Evolutionary conservation across 495 filamentous ascomycete genomes (phyloP).

Genomic region (Neurospora sp.): DNA sequence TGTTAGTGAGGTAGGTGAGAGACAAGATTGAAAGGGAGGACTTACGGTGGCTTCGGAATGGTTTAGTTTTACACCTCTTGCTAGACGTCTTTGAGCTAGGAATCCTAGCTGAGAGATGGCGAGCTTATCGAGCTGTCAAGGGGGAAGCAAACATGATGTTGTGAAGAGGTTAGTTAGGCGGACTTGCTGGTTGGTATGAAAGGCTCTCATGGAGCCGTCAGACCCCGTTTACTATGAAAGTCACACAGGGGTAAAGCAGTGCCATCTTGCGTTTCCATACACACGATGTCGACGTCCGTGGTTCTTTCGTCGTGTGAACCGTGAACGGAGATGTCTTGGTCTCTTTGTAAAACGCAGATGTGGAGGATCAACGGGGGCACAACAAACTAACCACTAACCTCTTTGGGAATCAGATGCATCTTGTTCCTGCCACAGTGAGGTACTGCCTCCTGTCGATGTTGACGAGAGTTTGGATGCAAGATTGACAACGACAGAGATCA

Average conservation of each 20-base stretch:
- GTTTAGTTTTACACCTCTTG: constrained; percentile 80
- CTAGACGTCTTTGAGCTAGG: constrained; percentile 80
- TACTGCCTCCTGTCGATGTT: neutral
- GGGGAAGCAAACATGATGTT: constrained; percentile 1
- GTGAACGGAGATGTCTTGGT: neutral
- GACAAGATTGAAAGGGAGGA: constrained; percentile 2
- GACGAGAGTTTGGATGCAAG: neutral
- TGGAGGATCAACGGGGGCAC: neutral
- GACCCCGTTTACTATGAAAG: neutral
- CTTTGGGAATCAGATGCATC: constrained; percentile 82
- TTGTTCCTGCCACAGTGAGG: neutral
- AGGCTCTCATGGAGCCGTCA: neutral
- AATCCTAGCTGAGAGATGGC: constrained; percentile 81
- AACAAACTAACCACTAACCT: constrained; percentile 44
- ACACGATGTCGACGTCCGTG: neutral
- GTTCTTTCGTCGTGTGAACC: neutral
- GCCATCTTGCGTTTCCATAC: neutral
- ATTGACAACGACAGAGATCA: neutral
- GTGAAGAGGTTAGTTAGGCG: constrained; percentile 1
- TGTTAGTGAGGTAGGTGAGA: neutral
- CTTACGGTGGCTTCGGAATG: constrained; percentile 81
- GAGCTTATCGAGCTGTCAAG: constrained; percentile 82
- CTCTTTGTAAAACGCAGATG: neutral
- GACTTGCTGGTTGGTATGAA: neutral
- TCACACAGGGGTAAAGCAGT: neutral